Evolutionary conservation across 371 early-diverging fungal species (phyloP).

Genomic region (Lichtheimia corymbifera): DNA sequence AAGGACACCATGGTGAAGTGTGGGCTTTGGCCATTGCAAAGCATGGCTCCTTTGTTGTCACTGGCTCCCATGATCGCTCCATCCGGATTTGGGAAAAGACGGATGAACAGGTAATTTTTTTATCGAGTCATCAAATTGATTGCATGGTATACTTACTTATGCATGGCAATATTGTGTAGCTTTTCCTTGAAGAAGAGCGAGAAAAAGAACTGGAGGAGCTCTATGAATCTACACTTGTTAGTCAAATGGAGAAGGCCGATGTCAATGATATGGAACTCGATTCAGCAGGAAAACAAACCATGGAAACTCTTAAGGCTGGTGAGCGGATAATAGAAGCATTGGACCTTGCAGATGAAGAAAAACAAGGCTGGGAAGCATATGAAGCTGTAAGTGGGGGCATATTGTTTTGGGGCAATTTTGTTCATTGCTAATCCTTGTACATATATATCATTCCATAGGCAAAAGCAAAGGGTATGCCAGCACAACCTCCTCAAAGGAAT

Average conservation of each 20-base stretch:
- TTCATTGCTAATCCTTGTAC: not conserved
- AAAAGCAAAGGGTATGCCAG: constrained; percentile 50
- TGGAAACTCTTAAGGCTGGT: constrained; percentile 91
- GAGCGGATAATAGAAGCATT: constrained; percentile 91
- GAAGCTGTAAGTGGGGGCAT: constrained; percentile 42
- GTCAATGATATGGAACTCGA: constrained; percentile 67
- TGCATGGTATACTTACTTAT: not conserved
- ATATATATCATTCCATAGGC: constrained; percentile 24
- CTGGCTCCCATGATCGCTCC: constrained; percentile 90
- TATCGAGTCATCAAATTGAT: not conserved
- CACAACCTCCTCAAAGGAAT: constrained; percentile 63
- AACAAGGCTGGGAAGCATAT: constrained; percentile 65
- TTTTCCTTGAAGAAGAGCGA: constrained; percentile 94
- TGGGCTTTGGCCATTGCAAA: constrained; percentile 90
- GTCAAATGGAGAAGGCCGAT: constrained; percentile 62
- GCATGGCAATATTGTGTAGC: constrained; percentile 19
- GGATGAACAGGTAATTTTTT: constrained; percentile 75
- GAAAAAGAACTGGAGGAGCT: constrained; percentile 91
- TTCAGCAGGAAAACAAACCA: constrained; percentile 80
- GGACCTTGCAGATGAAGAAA: constrained; percentile 84
- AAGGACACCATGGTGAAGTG: constrained; percentile 90
- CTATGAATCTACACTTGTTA: constrained; percentile 77
- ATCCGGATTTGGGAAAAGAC: constrained; percentile 94
- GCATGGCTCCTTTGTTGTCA: constrained; percentile 83
- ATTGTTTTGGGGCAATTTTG: too few species aligned